These are phyloP conservation scores for Diaporthe vaccinii DNA, from an alignment of 2,329 filamentous ascomycete species.

Conservation along the genomic window DNA sequence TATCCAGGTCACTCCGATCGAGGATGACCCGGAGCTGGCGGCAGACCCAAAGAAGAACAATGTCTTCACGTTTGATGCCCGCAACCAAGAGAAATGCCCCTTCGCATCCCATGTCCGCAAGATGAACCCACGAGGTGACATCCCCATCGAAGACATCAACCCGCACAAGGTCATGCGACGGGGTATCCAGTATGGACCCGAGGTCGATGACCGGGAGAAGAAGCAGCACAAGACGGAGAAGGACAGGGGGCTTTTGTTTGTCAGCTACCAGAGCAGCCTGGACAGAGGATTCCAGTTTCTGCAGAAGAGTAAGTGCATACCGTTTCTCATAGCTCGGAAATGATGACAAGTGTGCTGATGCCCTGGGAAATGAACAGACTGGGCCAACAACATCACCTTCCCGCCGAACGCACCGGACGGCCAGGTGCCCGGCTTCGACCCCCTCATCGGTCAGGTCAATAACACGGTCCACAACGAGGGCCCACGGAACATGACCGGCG, in stretches of 20 bases:
- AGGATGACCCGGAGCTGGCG: constrained; percentile 51
- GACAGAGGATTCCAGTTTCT: constrained; percentile 56
- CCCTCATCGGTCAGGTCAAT: constrained; percentile 51
- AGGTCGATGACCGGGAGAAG: constrained; percentile 53
- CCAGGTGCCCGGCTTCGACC: constrained; percentile 51
- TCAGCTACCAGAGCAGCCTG: constrained; percentile 60
- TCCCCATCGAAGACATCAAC: constrained; percentile 45
- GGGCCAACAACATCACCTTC: constrained; percentile 41
- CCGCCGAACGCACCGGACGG: constrained; percentile 39
- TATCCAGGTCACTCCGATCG: constrained; percentile 47
- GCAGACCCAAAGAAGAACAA: constrained; percentile 46
- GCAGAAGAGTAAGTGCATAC: constrained; percentile 49
- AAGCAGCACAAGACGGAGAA: constrained; percentile 46
- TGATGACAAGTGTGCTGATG: not conserved
- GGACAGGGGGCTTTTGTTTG: constrained; percentile 60
- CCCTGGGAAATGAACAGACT: constrained; percentile 18
- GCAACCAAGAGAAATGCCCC: constrained; percentile 55
- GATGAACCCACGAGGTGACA: constrained; percentile 58
- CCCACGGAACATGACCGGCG: constrained; percentile 46
- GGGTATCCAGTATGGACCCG: constrained; percentile 58
- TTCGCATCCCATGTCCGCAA: constrained; percentile 63
- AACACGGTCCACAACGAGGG: constrained; percentile 42
- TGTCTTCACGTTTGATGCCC: constrained; percentile 53
- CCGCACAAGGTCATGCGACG: constrained; percentile 57
- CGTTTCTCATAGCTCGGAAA: too few relatives aligned